Evolutionary conservation across 1,284 basidiomycete genomes (phyloP).

Genomic region (Ustilago xerochloae): DNA sequence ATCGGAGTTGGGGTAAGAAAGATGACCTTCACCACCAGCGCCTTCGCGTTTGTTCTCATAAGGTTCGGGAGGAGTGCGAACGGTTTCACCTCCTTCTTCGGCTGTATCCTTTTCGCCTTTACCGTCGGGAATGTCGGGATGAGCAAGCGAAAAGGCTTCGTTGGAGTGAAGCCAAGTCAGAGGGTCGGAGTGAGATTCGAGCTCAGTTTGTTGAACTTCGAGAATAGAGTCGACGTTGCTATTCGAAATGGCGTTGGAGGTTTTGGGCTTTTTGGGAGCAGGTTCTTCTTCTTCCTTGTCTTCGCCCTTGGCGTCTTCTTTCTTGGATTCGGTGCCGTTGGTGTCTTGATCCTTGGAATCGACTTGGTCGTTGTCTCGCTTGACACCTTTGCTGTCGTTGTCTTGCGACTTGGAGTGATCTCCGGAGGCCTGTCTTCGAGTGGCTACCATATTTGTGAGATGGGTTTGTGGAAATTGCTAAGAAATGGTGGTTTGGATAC

Average conservation of each 20-base stretch:
- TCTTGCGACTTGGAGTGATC: constrained; percentile 3
- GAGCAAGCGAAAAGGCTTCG: constrained; percentile 29
- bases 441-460: constrained; percentile 29
- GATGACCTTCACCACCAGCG: constrained; percentile 15
- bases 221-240: constrained; percentile 18
- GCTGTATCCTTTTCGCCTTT: constrained; percentile 34
- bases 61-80: constrained; percentile 20
- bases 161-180: constrained; percentile 40
- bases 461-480: not conserved
- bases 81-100: constrained; percentile 28
- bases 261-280: constrained; percentile 36
- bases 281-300: constrained; percentile 13
- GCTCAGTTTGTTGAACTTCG: constrained; percentile 41
- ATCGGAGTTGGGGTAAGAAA: constrained; percentile 42
- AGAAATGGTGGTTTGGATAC: not conserved
- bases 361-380: constrained; percentile 11
- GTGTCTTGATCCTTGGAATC: constrained; percentile 8
- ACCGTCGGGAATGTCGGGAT: constrained; percentile 28
- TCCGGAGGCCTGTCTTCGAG: constrained; percentile 25
- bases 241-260: constrained; percentile 5
- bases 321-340: not conserved
- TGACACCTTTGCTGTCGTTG: not conserved
- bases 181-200: constrained; percentile 35
- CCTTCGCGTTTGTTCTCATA: constrained; percentile 28
- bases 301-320: not conserved